Conservation (phyloP, 108 stramenopile species). For the Craspedostauros australis region DNA sequence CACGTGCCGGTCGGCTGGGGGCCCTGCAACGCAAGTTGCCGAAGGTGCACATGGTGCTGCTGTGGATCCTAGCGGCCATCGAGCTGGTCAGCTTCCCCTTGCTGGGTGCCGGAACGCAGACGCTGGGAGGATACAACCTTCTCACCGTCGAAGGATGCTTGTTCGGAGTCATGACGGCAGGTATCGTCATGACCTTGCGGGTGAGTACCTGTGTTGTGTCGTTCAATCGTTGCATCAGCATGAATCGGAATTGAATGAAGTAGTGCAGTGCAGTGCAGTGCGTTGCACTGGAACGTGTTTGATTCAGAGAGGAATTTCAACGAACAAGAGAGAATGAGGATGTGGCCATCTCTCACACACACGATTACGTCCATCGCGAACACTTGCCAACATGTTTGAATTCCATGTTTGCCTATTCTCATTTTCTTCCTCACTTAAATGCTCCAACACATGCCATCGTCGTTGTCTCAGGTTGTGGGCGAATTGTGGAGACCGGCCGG, state of each 20-base stretch:
- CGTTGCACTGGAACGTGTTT: too few species aligned
- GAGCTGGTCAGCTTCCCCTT: slow-evolving; percentile 76
- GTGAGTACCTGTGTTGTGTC: too few species aligned
- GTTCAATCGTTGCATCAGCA: too few species aligned
- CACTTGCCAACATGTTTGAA: not conserved
- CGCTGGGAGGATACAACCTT: slow-evolving; percentile 73
- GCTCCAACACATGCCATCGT: not conserved
- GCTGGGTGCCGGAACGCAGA: slow-evolving; percentile 79
- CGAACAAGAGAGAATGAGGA: too few species aligned
- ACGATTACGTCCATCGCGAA: not conserved
- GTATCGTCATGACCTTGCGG: slow-evolving; percentile 69
- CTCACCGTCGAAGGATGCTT: slow-evolving; percentile 72
- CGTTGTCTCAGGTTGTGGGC: slow-evolving; percentile 39
- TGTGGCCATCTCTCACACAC: too few species aligned
- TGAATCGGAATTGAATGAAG: too few species aligned
- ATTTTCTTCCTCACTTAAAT: not conserved
- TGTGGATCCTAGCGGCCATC: slow-evolving; percentile 70
- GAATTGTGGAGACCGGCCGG: slow-evolving; percentile 74
- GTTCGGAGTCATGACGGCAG: slow-evolving; percentile 81
- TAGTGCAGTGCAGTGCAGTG: too few species aligned
- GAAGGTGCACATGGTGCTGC: slow-evolving; percentile 56
- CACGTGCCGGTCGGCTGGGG: slow-evolving; percentile 67
- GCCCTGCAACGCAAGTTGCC: slow-evolving; percentile 80
- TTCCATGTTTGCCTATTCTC: not conserved
- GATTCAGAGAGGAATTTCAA: too few species aligned